A percentile compares a stretch with the other conserved stretches of the same genome.
phyloP scores from a whole-genome alignment of 768 basidiomycete genomes.

The Pleurotus giganteus region DNA sequence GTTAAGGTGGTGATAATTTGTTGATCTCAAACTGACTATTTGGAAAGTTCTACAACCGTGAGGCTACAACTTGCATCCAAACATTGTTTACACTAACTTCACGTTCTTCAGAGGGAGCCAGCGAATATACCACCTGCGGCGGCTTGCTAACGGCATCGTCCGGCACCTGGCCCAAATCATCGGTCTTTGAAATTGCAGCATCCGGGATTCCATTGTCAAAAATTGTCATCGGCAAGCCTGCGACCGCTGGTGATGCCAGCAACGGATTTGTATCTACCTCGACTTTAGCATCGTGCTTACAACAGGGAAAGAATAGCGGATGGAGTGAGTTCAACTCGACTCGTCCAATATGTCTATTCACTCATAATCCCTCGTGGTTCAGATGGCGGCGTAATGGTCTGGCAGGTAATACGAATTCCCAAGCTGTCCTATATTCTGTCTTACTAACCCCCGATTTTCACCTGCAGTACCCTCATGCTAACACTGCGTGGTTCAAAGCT shows the following conservation, averaged over 20 bases:
- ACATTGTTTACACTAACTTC: neutral
- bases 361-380: neutral
- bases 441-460: neutral
- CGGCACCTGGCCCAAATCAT: conserved; percentile 43
- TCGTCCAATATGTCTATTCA: neutral
- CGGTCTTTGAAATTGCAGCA: conserved; percentile 42
- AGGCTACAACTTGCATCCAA: conserved; percentile 13
- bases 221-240: conserved; percentile 62
- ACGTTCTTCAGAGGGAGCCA: conserved; percentile 31
- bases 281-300: conserved; percentile 22
- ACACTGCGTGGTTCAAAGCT: conserved; percentile 37
- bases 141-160: conserved; percentile 36
- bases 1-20: neutral
- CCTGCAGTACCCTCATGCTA: conserved; percentile 40
- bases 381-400: conserved; percentile 32
- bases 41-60: conserved; percentile 44
- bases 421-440: neutral
- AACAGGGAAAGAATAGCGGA: conserved; percentile 6
- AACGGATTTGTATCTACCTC: conserved; percentile 35
- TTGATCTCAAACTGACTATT: neutral
- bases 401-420: conserved; percentile 21
- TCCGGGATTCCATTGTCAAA: conserved; percentile 47
- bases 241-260: conserved; percentile 30
- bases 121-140: conserved; percentile 43
- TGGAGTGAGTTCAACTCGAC: conserved; percentile 4